Base-by-base conservation (phyloP, 257 asterid species). In the Solanum chiquidenum region DNA sequence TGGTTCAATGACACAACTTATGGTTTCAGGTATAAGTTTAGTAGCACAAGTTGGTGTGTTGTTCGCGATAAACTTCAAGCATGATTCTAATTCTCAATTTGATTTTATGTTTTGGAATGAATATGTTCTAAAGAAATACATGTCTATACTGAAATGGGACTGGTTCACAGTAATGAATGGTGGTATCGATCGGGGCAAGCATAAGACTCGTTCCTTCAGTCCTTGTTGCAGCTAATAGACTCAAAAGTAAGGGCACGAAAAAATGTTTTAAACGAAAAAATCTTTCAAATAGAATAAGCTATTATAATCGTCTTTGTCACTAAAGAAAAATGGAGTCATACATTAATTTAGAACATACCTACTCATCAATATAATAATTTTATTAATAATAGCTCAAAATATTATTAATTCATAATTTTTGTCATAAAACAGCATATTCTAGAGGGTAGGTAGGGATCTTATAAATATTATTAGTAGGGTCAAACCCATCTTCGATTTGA, bases 61-160 rank as follows among this genome's bases (percentile, higher is more conserved):
- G 21, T 14, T 49, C 7, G 9, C 2, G 8, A 5, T 49, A 49
- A 1, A 16, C 60, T 49, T 0, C 60, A 49, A 49, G 60, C 21
- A 1, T 1, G 21, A 49, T 49, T 49, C 2, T 49, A 3, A 49
- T 49, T 49, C 3, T 49, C 60, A 49, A 5, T 49, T 49, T 49
- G 58, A 14, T 49, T 49, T 49, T 46, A 4, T 46, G 20, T 46
- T 46, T 20, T 46, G 18, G 6, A 4, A 1, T 46, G 6, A 46
- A 12, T 49, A 0, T 49, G 0, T 49, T 49, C 21, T 49, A 49
- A 49, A 49, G 21, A 49, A 49, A 49, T 14, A 49, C 60, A 14
- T 49, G 7, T 0, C 21, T 14, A 49, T 12, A 49, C 3, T 49
- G 21, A 49, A 49, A 5, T 1, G 58, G 8, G 8, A 0, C 0